Evolutionary conservation across 495 filamentous ascomycete species (phyloP).

Genomic region (Chaetomium fimeti): DNA sequence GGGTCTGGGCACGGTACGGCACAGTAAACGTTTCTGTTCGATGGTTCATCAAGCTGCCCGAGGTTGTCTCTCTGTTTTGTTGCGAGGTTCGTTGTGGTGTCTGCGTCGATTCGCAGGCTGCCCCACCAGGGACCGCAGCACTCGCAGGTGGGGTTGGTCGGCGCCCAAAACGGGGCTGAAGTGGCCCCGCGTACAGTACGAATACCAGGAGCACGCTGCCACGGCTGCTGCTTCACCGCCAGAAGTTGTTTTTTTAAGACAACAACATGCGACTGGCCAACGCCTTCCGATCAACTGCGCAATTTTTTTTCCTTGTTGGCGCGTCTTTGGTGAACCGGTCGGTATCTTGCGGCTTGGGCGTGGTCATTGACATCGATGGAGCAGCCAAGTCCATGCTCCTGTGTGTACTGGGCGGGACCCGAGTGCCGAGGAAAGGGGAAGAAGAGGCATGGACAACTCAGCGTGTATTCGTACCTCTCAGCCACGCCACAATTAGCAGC

Average conservation of each 20-base stretch:
- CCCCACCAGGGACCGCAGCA: not conserved
- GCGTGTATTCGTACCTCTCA: not conserved
- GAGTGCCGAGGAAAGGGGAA: too few relatives aligned
- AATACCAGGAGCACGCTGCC: not conserved
- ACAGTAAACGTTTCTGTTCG: not conserved
- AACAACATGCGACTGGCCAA: constrained; percentile 10
- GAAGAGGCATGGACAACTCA: too few relatives aligned
- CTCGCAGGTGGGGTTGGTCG: constrained; percentile 12
- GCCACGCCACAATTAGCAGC: constrained; percentile 18
- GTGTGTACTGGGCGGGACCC: too few relatives aligned
- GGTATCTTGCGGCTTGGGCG: not conserved
- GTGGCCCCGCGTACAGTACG: constrained; percentile 8
- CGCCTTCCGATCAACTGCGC: constrained; percentile 5
- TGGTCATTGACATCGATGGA: not conserved
- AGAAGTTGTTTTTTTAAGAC: constrained; percentile 18
- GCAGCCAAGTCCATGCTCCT: too few relatives aligned
- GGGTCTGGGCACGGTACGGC: too few relatives aligned
- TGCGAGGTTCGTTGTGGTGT: not conserved
- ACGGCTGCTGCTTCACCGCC: constrained; percentile 28
- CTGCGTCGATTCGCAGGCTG: not conserved
- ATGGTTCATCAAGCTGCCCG: not conserved
- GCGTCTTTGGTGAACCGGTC: constrained; percentile 12
- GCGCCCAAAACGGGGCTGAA: constrained; percentile 17
- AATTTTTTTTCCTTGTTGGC: constrained; percentile 11
- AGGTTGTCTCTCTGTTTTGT: not conserved